Evolutionary conservation across 192 early-diverging fungal species (phyloP).

Genomic region (Coemansia sp.): DNA sequence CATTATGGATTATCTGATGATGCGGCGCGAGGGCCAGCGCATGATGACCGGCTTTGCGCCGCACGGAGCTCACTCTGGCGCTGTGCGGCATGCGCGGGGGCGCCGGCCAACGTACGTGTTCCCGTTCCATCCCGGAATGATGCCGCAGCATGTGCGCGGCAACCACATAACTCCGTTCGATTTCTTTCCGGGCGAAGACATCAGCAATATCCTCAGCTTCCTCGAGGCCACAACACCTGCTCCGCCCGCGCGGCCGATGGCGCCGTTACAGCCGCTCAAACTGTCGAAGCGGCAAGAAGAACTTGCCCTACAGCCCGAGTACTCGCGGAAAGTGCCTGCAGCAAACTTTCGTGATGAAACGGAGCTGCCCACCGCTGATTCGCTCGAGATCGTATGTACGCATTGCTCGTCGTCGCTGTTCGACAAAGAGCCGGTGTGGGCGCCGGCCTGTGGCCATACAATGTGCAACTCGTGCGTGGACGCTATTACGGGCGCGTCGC

Average conservation of each 20-base stretch:
- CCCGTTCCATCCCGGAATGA: conserved; percentile 34
- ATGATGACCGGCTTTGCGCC: conserved; percentile 15
- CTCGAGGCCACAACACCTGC: conserved; percentile 43
- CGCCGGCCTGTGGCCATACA: conserved; percentile 46
- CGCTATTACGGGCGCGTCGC: conserved; percentile 19
- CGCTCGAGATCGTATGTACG: conserved; percentile 41
- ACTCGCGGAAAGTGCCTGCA: conserved; percentile 32
- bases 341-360: conserved; percentile 42
- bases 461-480: conserved; percentile 45
- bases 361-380: not conserved
- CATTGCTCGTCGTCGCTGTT: conserved; percentile 26
- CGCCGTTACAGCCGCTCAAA: conserved; percentile 31
- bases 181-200: conserved; percentile 44
- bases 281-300: conserved; percentile 36
- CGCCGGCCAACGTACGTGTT: conserved; percentile 14
- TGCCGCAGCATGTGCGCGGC: conserved; percentile 18
- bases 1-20: conserved; percentile 15
- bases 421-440: conserved; percentile 46
- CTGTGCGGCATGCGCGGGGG: not conserved
- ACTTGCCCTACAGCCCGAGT: conserved; percentile 23
- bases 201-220: conserved; percentile 38
- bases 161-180: conserved; percentile 29
- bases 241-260: conserved; percentile 24
- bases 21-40: conserved; percentile 17
- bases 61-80: conserved; percentile 4